Evolutionary conservation across 2,329 filamentous ascomycete genomes (phyloP).

Genomic region (Aspergillus sp.): DNA sequence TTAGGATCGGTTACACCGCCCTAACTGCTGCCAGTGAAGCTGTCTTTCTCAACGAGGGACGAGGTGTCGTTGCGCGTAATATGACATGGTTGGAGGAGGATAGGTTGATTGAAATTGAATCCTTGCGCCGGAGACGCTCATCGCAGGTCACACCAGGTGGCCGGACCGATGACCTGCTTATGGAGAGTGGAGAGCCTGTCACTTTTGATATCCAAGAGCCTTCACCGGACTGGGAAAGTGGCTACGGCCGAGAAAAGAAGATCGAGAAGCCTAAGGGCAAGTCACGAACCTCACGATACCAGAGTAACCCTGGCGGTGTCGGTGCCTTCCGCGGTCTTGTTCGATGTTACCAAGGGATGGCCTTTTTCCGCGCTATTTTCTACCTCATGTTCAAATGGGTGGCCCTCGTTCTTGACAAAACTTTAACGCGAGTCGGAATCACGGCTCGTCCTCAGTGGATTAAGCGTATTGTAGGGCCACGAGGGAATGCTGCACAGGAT

Average conservation of each 20-base stretch:
- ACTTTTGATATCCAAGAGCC: conserved; percentile 37
- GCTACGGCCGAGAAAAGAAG: conserved; percentile 48
- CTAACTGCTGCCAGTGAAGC: conserved; percentile 93
- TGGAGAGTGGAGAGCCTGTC: conserved; percentile 33
- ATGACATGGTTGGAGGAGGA: conserved; percentile 94
- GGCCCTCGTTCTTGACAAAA: conserved; percentile 54
- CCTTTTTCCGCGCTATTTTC: conserved; percentile 74
- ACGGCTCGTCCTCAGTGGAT: conserved; percentile 65
- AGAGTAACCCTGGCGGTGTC: conserved; percentile 59
- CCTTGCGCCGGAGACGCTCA: conserved; percentile 35
- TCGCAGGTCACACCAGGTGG: conserved; percentile 16
- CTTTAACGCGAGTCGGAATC: conserved; percentile 62
- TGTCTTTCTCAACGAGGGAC: conserved; percentile 91
- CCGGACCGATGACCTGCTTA: conserved; percentile 20
- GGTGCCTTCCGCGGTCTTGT: conserved; percentile 76
- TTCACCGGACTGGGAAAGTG: conserved; percentile 42
- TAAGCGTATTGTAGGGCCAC: conserved; percentile 33
- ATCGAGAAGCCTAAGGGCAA: conserved; percentile 40
- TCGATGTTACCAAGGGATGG: conserved; percentile 70
- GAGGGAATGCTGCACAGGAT: conserved; percentile 18
- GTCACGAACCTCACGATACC: conserved; percentile 36
- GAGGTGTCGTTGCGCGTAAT: conserved; percentile 67
- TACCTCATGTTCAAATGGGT: conserved; percentile 61
- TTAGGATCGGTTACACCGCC: conserved; percentile 82
- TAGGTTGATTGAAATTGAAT: conserved; percentile 72